phyloP scores from a whole-genome alignment of 768 basidiomycete genomes.

The Hypholoma fasciculare region DNA sequence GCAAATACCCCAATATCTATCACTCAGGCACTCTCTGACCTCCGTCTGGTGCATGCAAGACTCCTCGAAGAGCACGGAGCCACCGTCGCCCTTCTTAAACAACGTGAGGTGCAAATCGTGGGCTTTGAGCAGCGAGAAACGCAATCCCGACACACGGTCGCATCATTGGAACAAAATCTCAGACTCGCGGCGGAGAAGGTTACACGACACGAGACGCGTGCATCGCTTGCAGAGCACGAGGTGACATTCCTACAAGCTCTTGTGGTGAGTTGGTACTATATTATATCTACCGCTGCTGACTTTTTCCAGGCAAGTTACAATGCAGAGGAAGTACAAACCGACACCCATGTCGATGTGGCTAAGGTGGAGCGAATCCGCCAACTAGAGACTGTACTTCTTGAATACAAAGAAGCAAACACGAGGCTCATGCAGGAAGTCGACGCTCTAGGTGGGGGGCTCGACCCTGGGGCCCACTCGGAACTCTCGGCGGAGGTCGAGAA shows the following conservation, averaged over 20 bases:
- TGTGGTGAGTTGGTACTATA: slow-evolving; percentile 45
- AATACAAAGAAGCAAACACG: slow-evolving; percentile 52
- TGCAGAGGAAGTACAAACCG: slow-evolving; percentile 50
- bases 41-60: slow-evolving; percentile 62
- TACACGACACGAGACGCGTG: slow-evolving; percentile 28
- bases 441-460: slow-evolving; percentile 35
- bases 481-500: slow-evolving; percentile 36
- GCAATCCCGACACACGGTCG: slow-evolving; percentile 34
- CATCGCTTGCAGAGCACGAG: slow-evolving; percentile 50
- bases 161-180: slow-evolving; percentile 34
- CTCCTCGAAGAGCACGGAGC: slow-evolving; percentile 71
- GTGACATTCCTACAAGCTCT: slow-evolving; percentile 67
- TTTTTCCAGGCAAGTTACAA: slow-evolving; percentile 56
- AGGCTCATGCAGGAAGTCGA: slow-evolving; percentile 51
- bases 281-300: slow-evolving; percentile 1
- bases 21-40: slow-evolving; percentile 56
- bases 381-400: slow-evolving; percentile 53
- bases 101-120: slow-evolving; percentile 52
- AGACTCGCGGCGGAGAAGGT: slow-evolving; percentile 38
- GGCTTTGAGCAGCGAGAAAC: slow-evolving; percentile 35
- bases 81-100: slow-evolving; percentile 49
- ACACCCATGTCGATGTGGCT: slow-evolving; percentile 31
- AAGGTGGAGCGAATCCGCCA: slow-evolving; percentile 48
- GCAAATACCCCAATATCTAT: slow-evolving; percentile 52
- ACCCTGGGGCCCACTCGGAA: slow-evolving; percentile 30